Conservation (phyloP, 2,329 filamentous ascomycete species). For the Botrytis paeoniae region DNA sequence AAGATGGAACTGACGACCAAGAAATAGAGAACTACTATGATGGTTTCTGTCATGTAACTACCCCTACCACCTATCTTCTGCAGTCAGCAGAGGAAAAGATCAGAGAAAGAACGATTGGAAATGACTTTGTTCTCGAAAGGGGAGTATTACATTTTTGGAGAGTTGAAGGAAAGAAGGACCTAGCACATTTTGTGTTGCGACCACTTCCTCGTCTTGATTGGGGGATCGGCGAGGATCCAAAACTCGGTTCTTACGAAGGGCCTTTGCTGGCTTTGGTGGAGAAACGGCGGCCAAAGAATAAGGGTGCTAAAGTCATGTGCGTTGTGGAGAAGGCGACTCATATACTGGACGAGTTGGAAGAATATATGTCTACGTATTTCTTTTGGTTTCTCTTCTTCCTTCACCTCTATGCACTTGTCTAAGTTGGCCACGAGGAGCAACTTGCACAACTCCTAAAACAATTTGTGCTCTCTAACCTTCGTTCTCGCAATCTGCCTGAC, state of each 20-base stretch:
- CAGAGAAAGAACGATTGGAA: too few relatives aligned
- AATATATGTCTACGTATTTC: slow-evolving; percentile 59
- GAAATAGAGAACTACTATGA: neutral
- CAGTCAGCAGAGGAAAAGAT: too few relatives aligned
- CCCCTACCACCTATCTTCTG: neutral
- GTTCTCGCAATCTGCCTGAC: neutral
- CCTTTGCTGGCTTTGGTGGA: slow-evolving; percentile 71
- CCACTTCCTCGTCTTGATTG: slow-evolving; percentile 53
- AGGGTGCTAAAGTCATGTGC: slow-evolving; percentile 69
- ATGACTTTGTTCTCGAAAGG: slow-evolving; percentile 66
- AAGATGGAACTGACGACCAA: neutral
- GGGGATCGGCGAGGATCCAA: too few relatives aligned
- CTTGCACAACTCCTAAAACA: neutral
- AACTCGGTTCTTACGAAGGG: slow-evolving; percentile 20
- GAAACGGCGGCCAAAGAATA: slow-evolving; percentile 71
- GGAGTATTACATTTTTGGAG: slow-evolving; percentile 89
- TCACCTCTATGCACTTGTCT: neutral
- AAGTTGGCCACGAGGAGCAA: neutral
- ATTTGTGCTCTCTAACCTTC: neutral
- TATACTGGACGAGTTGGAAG: slow-evolving; percentile 67
- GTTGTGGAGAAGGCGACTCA: slow-evolving; percentile 76
- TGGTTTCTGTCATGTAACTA: neutral
- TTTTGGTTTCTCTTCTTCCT: neutral
- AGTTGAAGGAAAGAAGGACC: slow-evolving; percentile 67
- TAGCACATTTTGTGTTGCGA: slow-evolving; percentile 75